These are phyloP conservation scores for Colletotrichum acutatum DNA, from an alignment of 2,329 filamentous ascomycete species.

Conservation along the genomic window DNA sequence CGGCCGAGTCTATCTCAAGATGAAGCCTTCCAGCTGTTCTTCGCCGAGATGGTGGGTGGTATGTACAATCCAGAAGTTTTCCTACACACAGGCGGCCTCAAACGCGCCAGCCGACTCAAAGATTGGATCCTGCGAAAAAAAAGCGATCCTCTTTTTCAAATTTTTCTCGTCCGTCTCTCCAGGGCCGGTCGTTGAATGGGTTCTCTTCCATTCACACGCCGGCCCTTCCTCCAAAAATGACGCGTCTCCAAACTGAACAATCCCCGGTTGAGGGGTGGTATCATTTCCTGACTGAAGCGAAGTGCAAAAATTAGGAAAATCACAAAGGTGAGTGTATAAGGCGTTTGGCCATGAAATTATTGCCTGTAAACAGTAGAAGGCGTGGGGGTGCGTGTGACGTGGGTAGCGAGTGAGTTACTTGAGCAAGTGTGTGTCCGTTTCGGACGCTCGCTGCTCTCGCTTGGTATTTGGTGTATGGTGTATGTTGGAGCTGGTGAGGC, in stretches of 20 bases:
- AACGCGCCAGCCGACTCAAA: conserved; percentile 8
- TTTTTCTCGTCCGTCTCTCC: neutral
- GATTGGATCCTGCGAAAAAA: neutral
- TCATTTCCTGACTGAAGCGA: conserved; percentile 37
- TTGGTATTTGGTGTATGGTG: neutral
- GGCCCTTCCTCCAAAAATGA: neutral
- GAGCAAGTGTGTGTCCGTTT: neutral
- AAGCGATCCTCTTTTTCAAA: neutral
- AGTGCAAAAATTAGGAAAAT: conserved; percentile 21
- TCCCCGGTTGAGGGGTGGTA: conserved; percentile 32
- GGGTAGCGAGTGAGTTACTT: neutral
- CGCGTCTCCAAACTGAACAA: conserved; percentile 25
- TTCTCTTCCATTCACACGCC: neutral
- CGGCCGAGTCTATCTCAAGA: neutral
- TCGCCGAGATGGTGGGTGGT: neutral
- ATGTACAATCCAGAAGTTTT: conserved; percentile 21
- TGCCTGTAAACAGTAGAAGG: conserved; percentile 2
- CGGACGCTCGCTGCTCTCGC: neutral
- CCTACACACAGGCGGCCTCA: conserved; percentile 14
- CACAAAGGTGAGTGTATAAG: neutral
- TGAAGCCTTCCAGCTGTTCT: neutral
- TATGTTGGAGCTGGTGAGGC: neutral
- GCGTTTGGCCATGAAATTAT: conserved; percentile 31
- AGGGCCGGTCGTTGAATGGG: neutral
- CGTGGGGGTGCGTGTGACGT: neutral